Base-by-base conservation (phyloP, 192 early-diverging fungal species). In the Gorgonomyces haynaldii region DNA sequence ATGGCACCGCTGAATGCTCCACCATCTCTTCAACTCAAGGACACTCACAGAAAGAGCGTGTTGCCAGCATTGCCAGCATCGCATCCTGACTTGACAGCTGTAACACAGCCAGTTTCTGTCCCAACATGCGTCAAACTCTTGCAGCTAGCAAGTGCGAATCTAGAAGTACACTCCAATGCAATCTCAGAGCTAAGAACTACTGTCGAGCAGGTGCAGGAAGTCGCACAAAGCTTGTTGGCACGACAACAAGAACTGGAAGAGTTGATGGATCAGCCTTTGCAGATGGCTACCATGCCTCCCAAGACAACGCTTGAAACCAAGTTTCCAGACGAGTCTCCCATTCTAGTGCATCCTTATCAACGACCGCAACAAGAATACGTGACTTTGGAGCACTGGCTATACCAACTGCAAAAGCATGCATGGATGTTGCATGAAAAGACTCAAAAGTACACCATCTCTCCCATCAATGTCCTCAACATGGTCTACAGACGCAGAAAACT, bases 341-440 rank as follows among this genome's bases (percentile, higher is more conserved):
- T 21, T 28, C 9, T 15, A 9, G 25, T 28, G 0, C 46, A 49
- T 26, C 46, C 46, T 15, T 49, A 35, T 26, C n/a, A 13, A 17
- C 29, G 46, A 1, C 46, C 46, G 15, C 23, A 49, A 26, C 4
- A 13, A 15, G 28, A n/a, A 26, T 19, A 8, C 4, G 31, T 20
- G 8, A 49, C 46, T 23, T 15, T 49, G 19, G 24, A 32, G 7
- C 46, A 49, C 21, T 49, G 46, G 46, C 23, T 49, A 13, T 49
- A 49, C 36, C 23, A 49, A 6, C 20, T 49, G 1, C 46, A 49
- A 38, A 49, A 49, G 36, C 23, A 49, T 26, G 6, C 28, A 3
- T 49, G 46, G 46, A 29, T 49, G 15, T 29, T 49, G 22, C 23
- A 36, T 25, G 46, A 49, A 15, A 49, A 49, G 35, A 35, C 31